These are phyloP conservation scores for Otatea glauca DNA, from an alignment of 176 grass and related monocot genomes.

Conservation along the genomic window DNA sequence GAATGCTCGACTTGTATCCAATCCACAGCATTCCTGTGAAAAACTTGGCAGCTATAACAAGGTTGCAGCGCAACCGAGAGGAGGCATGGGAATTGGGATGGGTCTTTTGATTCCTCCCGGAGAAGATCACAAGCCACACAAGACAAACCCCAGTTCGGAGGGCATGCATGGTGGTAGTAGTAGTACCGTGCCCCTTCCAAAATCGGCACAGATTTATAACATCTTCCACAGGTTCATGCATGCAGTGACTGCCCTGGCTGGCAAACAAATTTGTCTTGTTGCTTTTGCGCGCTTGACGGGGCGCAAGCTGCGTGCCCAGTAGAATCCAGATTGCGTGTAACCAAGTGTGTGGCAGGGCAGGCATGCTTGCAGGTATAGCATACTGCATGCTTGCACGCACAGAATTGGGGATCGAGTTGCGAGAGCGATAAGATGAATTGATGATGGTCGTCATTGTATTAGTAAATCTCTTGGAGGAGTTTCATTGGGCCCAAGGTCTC, in stretches of 20 bases:
- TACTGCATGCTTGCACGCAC: too few relatives aligned
- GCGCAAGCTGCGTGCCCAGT: not conserved
- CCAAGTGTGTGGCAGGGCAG: not conserved
- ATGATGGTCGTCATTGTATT: too few relatives aligned
- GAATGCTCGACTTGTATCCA: not conserved
- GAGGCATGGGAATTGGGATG: not conserved
- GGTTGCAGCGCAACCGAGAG: not conserved
- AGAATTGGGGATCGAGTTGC: too few relatives aligned
- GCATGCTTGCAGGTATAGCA: not conserved
- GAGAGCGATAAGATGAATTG: too few relatives aligned
- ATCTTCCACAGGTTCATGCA: not conserved
- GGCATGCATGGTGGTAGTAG: not conserved
- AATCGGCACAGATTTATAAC: not conserved
- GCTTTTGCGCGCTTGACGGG: slow-evolving; percentile 26
- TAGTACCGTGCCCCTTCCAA: not conserved
- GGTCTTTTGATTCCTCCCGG: not conserved
- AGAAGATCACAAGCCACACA: slow-evolving; percentile 10
- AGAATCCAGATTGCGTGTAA: not conserved
- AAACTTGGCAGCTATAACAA: not conserved
- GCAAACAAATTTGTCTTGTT: not conserved
- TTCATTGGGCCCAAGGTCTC: too few relatives aligned
- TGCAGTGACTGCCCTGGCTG: too few relatives aligned
- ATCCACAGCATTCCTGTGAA: not conserved
- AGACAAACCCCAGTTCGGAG: not conserved
- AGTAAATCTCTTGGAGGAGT: too few relatives aligned